Conservation (phyloP, 768 basidiomycete species). For the Rhizopogon rudus region DNA sequence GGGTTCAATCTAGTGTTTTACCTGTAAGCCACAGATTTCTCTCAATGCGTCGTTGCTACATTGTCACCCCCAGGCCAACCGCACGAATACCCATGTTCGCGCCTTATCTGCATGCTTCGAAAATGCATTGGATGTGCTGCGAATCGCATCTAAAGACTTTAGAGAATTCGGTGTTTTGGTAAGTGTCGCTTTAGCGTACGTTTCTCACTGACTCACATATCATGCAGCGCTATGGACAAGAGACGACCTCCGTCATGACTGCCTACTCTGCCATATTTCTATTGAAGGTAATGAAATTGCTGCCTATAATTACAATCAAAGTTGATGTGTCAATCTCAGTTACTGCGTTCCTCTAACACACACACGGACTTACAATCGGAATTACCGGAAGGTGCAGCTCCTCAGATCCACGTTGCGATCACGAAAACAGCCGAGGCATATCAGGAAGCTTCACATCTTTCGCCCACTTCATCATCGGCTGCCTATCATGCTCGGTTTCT, state of each 20-base stretch:
- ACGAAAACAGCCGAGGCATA: constrained; percentile 74
- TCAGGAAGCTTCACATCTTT: constrained; percentile 60
- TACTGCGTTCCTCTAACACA: constrained; percentile 62
- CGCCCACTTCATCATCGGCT: constrained; percentile 59
- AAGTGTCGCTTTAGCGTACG: constrained; percentile 18
- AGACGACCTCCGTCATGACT: constrained; percentile 81
- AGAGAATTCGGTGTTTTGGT: constrained; percentile 71
- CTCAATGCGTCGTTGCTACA: background rate
- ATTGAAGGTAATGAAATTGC: constrained; percentile 49
- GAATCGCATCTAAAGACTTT: constrained; percentile 72
- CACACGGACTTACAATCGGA: constrained; percentile 52
- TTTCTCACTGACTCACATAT: constrained; percentile 5
- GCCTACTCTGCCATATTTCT: constrained; percentile 82
- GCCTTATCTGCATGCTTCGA: constrained; percentile 70
- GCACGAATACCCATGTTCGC: constrained; percentile 55
- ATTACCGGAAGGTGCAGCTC: constrained; percentile 54
- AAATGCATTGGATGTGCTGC: constrained; percentile 66
- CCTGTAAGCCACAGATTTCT: constrained; percentile 38
- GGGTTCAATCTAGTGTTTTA: constrained; percentile 58
- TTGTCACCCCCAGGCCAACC: constrained; percentile 40
- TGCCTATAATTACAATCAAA: background rate
- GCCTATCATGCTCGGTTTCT: constrained; percentile 79
- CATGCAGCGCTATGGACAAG: constrained; percentile 74
- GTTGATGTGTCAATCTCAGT: constrained; percentile 33
- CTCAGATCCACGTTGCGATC: constrained; percentile 64